These are phyloP conservation scores for Camellia oleifera DNA, from an alignment of 179 eudicot species.

Conservation along the genomic window DNA sequence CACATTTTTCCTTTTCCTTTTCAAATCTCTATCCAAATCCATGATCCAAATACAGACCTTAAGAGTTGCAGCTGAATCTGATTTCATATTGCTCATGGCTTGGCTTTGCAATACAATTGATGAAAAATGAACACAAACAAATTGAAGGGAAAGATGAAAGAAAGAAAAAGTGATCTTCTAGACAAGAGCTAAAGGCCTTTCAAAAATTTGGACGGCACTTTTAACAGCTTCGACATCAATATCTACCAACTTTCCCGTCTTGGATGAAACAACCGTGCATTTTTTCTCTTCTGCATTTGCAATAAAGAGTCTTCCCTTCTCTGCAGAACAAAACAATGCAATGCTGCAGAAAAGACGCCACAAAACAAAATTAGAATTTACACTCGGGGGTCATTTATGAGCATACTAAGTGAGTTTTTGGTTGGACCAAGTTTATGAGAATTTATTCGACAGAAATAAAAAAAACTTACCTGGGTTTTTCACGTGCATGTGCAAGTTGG, in stretches of 20 bases:
- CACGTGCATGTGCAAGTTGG: constrained; percentile 73
- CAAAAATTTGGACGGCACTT: constrained; percentile 49
- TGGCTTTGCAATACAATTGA: not conserved
- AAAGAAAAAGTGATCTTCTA: constrained; percentile 5
- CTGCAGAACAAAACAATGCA: constrained; percentile 72
- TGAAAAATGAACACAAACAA: not conserved
- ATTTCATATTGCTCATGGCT: not conserved
- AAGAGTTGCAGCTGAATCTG: not conserved
- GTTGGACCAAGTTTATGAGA: not conserved
- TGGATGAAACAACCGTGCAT: constrained; percentile 62
- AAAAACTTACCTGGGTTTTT: constrained; percentile 59
- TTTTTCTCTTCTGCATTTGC: constrained; percentile 60
- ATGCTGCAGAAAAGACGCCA: constrained; percentile 41
- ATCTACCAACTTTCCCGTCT: constrained; percentile 65
- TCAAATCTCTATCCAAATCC: too few relatives aligned
- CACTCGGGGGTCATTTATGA: too few relatives aligned
- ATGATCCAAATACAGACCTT: too few relatives aligned
- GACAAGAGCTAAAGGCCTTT: constrained; percentile 33
- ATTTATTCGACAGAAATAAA: not conserved
- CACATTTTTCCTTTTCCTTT: too few relatives aligned
- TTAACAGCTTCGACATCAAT: constrained; percentile 60
- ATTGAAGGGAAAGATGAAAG: not conserved
- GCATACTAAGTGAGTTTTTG: not conserved
- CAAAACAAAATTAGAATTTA: not conserved
- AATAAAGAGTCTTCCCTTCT: constrained; percentile 59